Evolutionary conservation across 2,329 filamentous ascomycete species (phyloP).

Genomic region (Ophiocordyceps robertsii): DNA sequence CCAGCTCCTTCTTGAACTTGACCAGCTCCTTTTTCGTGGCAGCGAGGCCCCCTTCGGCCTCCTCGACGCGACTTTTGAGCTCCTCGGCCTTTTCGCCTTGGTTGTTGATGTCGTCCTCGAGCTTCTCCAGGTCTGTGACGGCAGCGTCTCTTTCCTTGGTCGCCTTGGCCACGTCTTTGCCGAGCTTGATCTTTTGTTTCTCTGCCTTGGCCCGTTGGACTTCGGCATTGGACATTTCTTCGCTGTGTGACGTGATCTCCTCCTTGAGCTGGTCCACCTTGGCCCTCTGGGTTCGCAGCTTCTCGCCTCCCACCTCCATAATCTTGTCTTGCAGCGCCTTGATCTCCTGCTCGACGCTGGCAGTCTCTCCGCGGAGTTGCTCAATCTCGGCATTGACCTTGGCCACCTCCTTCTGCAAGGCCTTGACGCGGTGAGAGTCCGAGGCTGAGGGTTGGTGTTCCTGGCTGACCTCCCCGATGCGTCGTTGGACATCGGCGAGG

Average conservation of each 20-base stretch:
- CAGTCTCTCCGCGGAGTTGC: constrained; percentile 71
- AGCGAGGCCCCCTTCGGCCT: constrained; percentile 66
- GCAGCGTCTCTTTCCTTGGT: constrained; percentile 66
- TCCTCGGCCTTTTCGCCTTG: constrained; percentile 66
- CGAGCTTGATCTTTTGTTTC: constrained; percentile 78
- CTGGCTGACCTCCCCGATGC: constrained; percentile 70
- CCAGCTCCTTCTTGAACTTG: constrained; percentile 69
- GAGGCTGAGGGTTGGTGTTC: constrained; percentile 71
- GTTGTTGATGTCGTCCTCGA: constrained; percentile 65
- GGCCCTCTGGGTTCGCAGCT: constrained; percentile 76
- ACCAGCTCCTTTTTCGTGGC: constrained; percentile 71
- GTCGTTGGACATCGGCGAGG: constrained; percentile 68
- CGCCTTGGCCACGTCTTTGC: constrained; percentile 69
- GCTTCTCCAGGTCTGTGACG: constrained; percentile 57
- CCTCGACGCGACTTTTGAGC: constrained; percentile 59
- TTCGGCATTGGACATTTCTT: constrained; percentile 76
- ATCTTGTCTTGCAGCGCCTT: constrained; percentile 90
- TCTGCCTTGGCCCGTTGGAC: constrained; percentile 85
- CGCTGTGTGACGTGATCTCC: constrained; percentile 66
- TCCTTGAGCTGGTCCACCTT: constrained; percentile 84
- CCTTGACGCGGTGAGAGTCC: constrained; percentile 61
- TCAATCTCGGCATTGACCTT: constrained; percentile 66
- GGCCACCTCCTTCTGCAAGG: constrained; percentile 65
- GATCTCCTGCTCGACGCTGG: constrained; percentile 84
- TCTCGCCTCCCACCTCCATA: constrained; percentile 94